Percentiles rank a stretch among this genome's conserved stretches.
These are phyloP conservation scores for Mediolabrus comicus DNA, from an alignment of 108 stramenopile species.

Conservation along the genomic window DNA sequence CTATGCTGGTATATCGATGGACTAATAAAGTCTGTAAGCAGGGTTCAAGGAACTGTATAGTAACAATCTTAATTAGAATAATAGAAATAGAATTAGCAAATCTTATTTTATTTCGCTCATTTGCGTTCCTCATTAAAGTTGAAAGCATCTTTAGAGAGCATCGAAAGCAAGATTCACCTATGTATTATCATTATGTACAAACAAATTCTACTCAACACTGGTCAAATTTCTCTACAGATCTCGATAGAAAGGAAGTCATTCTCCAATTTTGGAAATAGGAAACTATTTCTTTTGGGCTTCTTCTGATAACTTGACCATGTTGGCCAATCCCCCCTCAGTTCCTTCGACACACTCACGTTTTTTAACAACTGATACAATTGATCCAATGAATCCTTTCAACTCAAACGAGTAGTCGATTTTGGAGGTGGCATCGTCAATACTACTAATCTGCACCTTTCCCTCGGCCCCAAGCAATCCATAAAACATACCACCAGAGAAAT, in stretches of 20 bases:
- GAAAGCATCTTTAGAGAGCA: no score
- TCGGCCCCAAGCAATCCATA: constrained; percentile 22
- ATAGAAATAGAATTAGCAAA: neutral
- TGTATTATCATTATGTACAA: neutral
- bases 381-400: constrained; percentile 33
- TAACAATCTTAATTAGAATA: neutral
- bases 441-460: constrained; percentile 36
- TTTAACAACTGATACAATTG: constrained; percentile 19
- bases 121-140: no score
- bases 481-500: constrained; percentile 28
- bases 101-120: no score
- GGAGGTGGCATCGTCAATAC: constrained; percentile 17
- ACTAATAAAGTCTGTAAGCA: neutral
- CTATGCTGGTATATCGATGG: neutral
- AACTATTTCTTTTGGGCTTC: constrained; percentile 30
- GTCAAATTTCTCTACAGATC: neutral
- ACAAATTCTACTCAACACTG: no score
- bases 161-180: no score
- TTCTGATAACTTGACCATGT: constrained; percentile 49
- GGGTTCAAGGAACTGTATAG: neutral
- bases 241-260: neutral
- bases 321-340: constrained; percentile 45
- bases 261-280: neutral
- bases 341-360: constrained; percentile 36
- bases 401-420: constrained; percentile 49